These are phyloP conservation scores for Inga leiocalycina DNA, from an alignment of 306 rosid species.

Conservation along the genomic window DNA sequence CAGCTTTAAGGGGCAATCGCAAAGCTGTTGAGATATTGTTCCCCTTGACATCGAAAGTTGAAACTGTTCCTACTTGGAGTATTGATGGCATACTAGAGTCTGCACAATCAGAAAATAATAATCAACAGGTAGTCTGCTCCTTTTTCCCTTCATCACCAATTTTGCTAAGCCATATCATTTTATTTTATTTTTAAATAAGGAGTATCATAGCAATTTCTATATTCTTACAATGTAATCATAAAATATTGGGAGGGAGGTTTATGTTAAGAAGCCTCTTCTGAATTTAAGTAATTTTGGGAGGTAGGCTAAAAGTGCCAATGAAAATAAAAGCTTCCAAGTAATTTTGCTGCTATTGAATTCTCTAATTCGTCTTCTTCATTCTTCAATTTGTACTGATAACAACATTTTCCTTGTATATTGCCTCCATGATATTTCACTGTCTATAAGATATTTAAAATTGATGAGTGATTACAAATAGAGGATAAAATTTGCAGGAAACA, in stretches of 20 bases:
- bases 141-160: neutral
- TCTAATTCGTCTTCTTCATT: neutral
- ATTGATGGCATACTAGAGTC: slow-evolving; percentile 68
- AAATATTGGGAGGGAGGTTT: neutral
- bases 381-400: neutral
- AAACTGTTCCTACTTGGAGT: slow-evolving; percentile 71
- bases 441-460: slow-evolving; percentile 9
- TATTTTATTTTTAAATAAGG: neutral
- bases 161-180: neutral
- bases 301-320: neutral
- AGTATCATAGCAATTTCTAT: neutral
- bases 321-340: neutral
- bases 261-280: neutral
- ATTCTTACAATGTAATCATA: neutral
- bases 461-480: slow-evolving; percentile 15
- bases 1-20: slow-evolving; percentile 75
- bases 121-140: slow-evolving; percentile 56
- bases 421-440: neutral
- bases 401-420: slow-evolving; percentile 10
- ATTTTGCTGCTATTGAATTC: slow-evolving; percentile 1
- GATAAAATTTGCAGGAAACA: slow-evolving; percentile 51
- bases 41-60: slow-evolving; percentile 76
- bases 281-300: slow-evolving; percentile 11
- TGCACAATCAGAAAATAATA: slow-evolving; percentile 68
- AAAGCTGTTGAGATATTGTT: slow-evolving; percentile 70